Evolutionary conservation across 768 basidiomycete genomes (phyloP), one percentile per base, ranked within the genome.

Genomic region (Russula foetens): DNA sequence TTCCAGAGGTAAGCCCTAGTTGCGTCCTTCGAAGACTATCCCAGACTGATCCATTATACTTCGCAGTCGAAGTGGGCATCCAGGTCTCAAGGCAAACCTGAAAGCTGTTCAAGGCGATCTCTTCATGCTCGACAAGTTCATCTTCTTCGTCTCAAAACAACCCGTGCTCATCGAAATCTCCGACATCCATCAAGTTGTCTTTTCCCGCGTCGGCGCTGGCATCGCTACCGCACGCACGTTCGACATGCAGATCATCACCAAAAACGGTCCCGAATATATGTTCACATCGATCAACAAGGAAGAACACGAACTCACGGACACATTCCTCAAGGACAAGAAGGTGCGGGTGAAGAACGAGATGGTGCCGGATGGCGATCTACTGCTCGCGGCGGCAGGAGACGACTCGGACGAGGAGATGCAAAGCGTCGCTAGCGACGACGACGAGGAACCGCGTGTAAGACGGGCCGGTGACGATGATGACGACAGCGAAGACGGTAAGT

Each of bases 131-230:
- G 97, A 98, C 69, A 98, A 98, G 81, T 92, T 89, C 72, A 81
- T 99, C 50, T 92, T 99, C 75, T 98, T 98, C 76, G 92, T 98
- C 63, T 94, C 96, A 58, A 98, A 98, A 73, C 87, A 90, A 66
- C 96, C 97, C 1, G 84, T 85, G 35, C 86, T 97, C 68, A 81
- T 98, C 67, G 92, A 96, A 67, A 84, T 95, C 64, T 81, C 83
- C 55, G 92, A 97, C 67, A 90, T 98, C 63, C 86, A 91, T 64
- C 87, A 89, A 72, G 88, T 90, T 60, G 79, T 92, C 53, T 97
- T 98, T 79, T 96, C 93, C 9, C 90, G 95, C 59, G 89, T 98
- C 17, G 92, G 96, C 17, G 84, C 88, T 1, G 88, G 86, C 49
- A 84, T 95, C 74, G 83, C 87, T 23, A 88, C 91, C 1, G 90